Percentiles rank a stretch among this genome's conserved stretches.
These are phyloP conservation scores for Tulasnella sp. DNA, from an alignment of 768 basidiomycete species.

Conservation along the genomic window DNA sequence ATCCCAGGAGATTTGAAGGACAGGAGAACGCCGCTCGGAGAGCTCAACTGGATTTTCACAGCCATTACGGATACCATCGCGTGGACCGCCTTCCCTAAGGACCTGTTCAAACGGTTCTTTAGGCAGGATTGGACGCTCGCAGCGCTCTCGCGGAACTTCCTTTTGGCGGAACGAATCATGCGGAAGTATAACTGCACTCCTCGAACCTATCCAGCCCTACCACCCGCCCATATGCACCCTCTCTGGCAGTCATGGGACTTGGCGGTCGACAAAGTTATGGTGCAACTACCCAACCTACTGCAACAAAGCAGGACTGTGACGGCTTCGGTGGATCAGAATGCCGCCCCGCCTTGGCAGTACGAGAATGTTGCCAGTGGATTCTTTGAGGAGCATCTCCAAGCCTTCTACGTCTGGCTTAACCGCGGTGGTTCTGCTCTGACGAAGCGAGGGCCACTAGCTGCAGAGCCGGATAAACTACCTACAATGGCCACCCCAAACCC, in stretches of 20 bases:
- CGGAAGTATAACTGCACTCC: slow-evolving; percentile 96
- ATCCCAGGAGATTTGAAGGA: slow-evolving; percentile 97
- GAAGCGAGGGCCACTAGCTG: slow-evolving; percentile 63
- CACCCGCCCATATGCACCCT: slow-evolving; percentile 92
- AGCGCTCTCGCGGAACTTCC: slow-evolving; percentile 93
- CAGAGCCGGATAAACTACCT: slow-evolving; percentile 5
- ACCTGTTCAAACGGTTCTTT: slow-evolving; percentile 88
- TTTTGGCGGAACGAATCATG: slow-evolving; percentile 96
- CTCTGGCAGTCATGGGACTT: slow-evolving; percentile 98
- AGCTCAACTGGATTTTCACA: slow-evolving; percentile 99
- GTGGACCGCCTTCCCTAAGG: slow-evolving; percentile 93
- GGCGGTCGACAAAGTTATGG: slow-evolving; percentile 86
- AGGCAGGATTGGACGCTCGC: slow-evolving; percentile 93
- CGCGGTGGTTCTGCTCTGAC: slow-evolving; percentile 82
- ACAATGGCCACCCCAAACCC: slow-evolving; percentile 37
- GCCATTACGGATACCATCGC: slow-evolving; percentile 99
- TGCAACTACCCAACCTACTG: slow-evolving; percentile 84
- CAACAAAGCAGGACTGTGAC: slow-evolving; percentile 25
- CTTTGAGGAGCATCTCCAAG: slow-evolving; percentile 92
- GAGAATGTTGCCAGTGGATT: slow-evolving; percentile 81
- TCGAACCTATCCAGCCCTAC: slow-evolving; percentile 82
- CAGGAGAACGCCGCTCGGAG: slow-evolving; percentile 88
- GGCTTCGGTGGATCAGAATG: slow-evolving; percentile 29
- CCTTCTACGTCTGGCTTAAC: slow-evolving; percentile 97
- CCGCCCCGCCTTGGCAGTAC: slow-evolving; percentile 45